These are phyloP conservation scores for Penicillium robsamsonii DNA, from an alignment of 495 filamentous ascomycete genomes.

Conservation along the genomic window DNA sequence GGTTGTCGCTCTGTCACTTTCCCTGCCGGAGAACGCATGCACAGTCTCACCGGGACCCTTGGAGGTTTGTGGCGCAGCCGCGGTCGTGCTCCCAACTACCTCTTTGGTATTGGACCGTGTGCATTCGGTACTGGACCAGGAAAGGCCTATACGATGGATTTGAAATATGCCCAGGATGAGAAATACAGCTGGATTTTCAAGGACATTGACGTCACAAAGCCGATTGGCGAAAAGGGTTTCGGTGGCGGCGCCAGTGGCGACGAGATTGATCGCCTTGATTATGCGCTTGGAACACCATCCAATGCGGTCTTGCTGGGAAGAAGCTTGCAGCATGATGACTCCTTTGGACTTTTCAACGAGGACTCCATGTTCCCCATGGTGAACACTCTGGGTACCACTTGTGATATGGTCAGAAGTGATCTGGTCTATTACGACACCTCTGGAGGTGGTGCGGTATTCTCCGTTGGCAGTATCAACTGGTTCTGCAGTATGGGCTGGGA, in stretches of 20 bases:
- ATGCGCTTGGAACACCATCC: constrained; percentile 22
- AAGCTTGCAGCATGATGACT: constrained; percentile 27
- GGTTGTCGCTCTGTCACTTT: constrained; percentile 28
- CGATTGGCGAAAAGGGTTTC: constrained; percentile 17
- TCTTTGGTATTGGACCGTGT: constrained; percentile 28
- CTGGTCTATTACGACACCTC: constrained; percentile 26
- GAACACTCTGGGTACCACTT: constrained; percentile 23
- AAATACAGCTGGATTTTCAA: neutral
- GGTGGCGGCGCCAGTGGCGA: constrained; percentile 22
- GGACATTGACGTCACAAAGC: neutral
- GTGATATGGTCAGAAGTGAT: constrained; percentile 26
- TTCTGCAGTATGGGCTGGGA: constrained; percentile 25
- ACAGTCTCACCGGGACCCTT: constrained; percentile 18
- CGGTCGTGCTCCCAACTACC: constrained; percentile 27
- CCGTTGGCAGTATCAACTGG: constrained; percentile 32
- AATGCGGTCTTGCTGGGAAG: constrained; percentile 28
- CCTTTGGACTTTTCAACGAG: constrained; percentile 32
- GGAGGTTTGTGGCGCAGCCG: constrained; percentile 31
- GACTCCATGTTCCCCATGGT: constrained; percentile 31
- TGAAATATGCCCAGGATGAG: neutral
- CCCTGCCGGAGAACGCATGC: constrained; percentile 22
- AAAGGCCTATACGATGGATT: constrained; percentile 8
- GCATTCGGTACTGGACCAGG: constrained; percentile 27
- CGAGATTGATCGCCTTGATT: constrained; percentile 33
- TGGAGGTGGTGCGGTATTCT: constrained; percentile 24